A percentile compares a stretch with the other conserved stretches of the same genome.
These are phyloP conservation scores for Xylogone sp. DNA, from an alignment of 2,329 filamentous ascomycete genomes.

Conservation along the genomic window DNA sequence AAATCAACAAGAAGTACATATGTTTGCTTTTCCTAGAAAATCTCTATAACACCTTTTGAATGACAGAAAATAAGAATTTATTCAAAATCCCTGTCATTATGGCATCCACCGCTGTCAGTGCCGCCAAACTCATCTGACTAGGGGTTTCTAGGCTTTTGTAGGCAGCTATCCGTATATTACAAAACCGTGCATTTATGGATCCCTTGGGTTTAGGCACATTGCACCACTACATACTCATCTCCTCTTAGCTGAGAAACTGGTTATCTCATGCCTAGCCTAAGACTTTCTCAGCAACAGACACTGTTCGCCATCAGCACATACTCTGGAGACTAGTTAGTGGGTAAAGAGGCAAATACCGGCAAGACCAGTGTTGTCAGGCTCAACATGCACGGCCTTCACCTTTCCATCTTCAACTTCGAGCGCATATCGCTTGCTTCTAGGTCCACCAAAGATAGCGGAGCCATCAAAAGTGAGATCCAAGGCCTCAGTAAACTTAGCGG, in stretches of 20 bases:
- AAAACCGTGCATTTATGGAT: too few relatives aligned
- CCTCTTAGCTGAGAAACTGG: neutral
- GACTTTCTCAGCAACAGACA: slow-evolving; percentile 46
- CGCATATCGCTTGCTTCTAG: slow-evolving; percentile 84
- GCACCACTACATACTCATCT: neutral
- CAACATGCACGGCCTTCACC: slow-evolving; percentile 75
- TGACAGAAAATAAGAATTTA: too few relatives aligned
- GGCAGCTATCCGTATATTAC: too few relatives aligned
- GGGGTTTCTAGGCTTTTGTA: too few relatives aligned
- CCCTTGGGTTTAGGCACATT: neutral
- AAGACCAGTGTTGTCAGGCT: slow-evolving; percentile 84
- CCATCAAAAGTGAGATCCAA: slow-evolving; percentile 82
- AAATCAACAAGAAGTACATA: too few relatives aligned
- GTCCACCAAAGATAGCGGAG: slow-evolving; percentile 73
- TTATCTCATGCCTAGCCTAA: slow-evolving; percentile 27
- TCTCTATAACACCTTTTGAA: too few relatives aligned
- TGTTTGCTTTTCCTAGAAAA: too few relatives aligned
- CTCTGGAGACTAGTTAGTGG: neutral
- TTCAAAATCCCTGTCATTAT: too few relatives aligned
- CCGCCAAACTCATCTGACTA: too few relatives aligned
- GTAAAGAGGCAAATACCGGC: slow-evolving; percentile 51
- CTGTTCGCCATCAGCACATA: slow-evolving; percentile 24
- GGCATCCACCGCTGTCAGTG: too few relatives aligned
- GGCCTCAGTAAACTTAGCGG: slow-evolving; percentile 74
- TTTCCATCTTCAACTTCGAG: slow-evolving; percentile 80